Conservation (phyloP, 116 monocot genomes). For the Cymodocea nodosa region DNA sequence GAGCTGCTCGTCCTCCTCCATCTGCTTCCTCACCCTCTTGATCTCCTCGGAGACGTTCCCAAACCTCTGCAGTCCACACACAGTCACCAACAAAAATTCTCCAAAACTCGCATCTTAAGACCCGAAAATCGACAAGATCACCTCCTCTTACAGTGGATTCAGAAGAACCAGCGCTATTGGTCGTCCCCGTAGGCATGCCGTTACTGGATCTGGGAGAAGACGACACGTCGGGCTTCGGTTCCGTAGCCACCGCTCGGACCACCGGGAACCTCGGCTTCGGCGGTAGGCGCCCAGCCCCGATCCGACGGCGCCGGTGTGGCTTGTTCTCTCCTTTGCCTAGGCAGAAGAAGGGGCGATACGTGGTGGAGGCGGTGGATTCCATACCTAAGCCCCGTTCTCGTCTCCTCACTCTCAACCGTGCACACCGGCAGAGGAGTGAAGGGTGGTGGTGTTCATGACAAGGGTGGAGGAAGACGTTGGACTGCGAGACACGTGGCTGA, state of each 20-base stretch:
- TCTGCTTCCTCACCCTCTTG: slow-evolving; percentile 71
- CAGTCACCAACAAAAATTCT: not conserved
- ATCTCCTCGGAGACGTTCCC: slow-evolving; percentile 81
- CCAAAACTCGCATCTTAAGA: not conserved
- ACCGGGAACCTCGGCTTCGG: slow-evolving; percentile 8
- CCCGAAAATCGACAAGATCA: not conserved
- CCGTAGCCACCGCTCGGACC: slow-evolving; percentile 39
- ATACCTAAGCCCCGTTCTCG: too few species aligned
- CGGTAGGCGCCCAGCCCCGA: not conserved
- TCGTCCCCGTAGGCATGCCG: not conserved
- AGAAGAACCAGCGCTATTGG: not conserved
- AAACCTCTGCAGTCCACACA: slow-evolving; percentile 36
- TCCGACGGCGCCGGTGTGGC: not conserved
- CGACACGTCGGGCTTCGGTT: slow-evolving; percentile 15
- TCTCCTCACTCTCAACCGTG: too few species aligned
- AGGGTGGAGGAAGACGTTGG: too few species aligned
- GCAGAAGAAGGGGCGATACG: slow-evolving; percentile 2
- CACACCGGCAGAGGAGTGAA: not conserved
- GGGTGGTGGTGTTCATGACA: not conserved
- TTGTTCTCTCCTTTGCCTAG: not conserved
- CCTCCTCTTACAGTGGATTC: slow-evolving; percentile 6
- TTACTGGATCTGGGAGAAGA: not conserved
- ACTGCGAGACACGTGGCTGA: too few species aligned
- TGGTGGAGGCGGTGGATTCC: not conserved
- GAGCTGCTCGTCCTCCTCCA: slow-evolving; percentile 98